Conservation (phyloP, 2,329 filamentous ascomycete species). For the Fusarium multiceps region DNA sequence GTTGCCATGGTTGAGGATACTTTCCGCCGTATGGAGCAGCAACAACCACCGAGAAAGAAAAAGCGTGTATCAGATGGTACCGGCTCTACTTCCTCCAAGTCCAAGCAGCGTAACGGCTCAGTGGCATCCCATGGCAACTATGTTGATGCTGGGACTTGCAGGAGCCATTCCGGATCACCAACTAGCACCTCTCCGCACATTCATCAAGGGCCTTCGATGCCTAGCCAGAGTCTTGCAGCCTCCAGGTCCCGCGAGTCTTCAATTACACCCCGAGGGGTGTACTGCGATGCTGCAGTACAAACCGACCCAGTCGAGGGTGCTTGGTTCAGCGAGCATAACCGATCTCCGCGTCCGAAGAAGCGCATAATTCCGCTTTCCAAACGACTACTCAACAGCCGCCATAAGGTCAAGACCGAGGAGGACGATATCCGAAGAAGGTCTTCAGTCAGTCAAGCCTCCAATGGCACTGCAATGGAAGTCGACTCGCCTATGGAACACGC, state of each 20-base stretch:
- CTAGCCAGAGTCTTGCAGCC: slow-evolving; percentile 46
- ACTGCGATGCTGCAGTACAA: slow-evolving; percentile 64
- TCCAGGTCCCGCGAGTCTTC: slow-evolving; percentile 54
- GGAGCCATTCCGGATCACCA: slow-evolving; percentile 66
- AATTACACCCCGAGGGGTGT: slow-evolving; percentile 54
- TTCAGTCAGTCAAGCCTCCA: slow-evolving; percentile 37
- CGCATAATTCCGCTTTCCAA: slow-evolving; percentile 65
- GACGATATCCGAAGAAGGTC: slow-evolving; percentile 50
- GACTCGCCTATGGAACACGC: slow-evolving; percentile 53
- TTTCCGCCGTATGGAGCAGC: slow-evolving; percentile 71
- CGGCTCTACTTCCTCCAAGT: slow-evolving; percentile 50
- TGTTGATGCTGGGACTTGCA: slow-evolving; percentile 64
- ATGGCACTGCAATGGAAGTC: slow-evolving; percentile 54
- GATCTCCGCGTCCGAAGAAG: slow-evolving; percentile 56
- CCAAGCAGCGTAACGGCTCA: slow-evolving; percentile 55
- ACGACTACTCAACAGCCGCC: slow-evolving; percentile 62
- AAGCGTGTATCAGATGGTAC: slow-evolving; percentile 69
- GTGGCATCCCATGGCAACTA: slow-evolving; percentile 55
- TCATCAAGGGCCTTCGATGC: slow-evolving; percentile 43
- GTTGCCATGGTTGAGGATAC: slow-evolving; percentile 73
- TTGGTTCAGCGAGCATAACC: slow-evolving; percentile 59
- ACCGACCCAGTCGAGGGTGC: slow-evolving; percentile 66
- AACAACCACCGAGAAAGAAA: slow-evolving; percentile 68
- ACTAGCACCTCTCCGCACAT: slow-evolving; percentile 56
- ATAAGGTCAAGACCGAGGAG: slow-evolving; percentile 56